Percentiles rank a stretch among this genome's conserved stretches.
Evolutionary conservation across 2,329 filamentous ascomycete species (phyloP).

Genomic region (Xylariaceae sp.): DNA sequence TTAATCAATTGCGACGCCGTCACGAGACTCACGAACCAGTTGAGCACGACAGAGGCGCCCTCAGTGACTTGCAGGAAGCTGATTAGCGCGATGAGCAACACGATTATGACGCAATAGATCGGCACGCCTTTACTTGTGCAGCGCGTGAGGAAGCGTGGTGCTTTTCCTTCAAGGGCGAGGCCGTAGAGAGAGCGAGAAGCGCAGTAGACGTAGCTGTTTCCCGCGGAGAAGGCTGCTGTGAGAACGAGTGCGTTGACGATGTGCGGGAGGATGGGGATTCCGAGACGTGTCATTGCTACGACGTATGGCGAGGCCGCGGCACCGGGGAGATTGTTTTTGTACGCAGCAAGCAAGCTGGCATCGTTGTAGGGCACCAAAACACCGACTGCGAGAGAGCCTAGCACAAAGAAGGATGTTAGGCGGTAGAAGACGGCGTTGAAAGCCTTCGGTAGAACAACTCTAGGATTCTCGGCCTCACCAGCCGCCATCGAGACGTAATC

Average conservation of each 20-base stretch:
- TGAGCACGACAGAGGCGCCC: slow-evolving; percentile 61
- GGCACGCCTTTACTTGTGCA: slow-evolving; percentile 67
- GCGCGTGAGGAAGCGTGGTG: slow-evolving; percentile 54
- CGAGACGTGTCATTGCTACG: slow-evolving; percentile 63
- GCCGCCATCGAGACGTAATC: slow-evolving; percentile 60
- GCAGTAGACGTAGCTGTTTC: slow-evolving; percentile 66
- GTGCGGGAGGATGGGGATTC: slow-evolving; percentile 60
- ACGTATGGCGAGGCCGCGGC: slow-evolving; percentile 67
- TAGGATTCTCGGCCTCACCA: slow-evolving; percentile 68
- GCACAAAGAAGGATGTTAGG: slow-evolving; percentile 69
- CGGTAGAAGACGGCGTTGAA: slow-evolving; percentile 79
- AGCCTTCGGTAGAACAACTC: slow-evolving; percentile 65
- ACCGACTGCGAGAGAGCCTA: slow-evolving; percentile 68
- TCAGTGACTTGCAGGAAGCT: slow-evolving; percentile 70
- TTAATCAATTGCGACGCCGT: slow-evolving; percentile 74
- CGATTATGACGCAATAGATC: slow-evolving; percentile 65
- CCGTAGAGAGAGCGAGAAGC: slow-evolving; percentile 66
- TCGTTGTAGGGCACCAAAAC: slow-evolving; percentile 70
- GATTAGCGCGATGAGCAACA: slow-evolving; percentile 64
- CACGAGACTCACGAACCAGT: slow-evolving; percentile 66
- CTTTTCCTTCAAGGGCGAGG: slow-evolving; percentile 64
- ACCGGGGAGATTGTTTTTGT: slow-evolving; percentile 54
- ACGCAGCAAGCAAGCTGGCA: slow-evolving; percentile 55
- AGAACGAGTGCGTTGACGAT: slow-evolving; percentile 72
- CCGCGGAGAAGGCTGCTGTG: slow-evolving; percentile 62